Percentiles rank a stretch among this genome's conserved stretches.
These are phyloP conservation scores for Phytophthora agathidicida DNA, from an alignment of 352 stramenopile species.

Conservation along the genomic window DNA sequence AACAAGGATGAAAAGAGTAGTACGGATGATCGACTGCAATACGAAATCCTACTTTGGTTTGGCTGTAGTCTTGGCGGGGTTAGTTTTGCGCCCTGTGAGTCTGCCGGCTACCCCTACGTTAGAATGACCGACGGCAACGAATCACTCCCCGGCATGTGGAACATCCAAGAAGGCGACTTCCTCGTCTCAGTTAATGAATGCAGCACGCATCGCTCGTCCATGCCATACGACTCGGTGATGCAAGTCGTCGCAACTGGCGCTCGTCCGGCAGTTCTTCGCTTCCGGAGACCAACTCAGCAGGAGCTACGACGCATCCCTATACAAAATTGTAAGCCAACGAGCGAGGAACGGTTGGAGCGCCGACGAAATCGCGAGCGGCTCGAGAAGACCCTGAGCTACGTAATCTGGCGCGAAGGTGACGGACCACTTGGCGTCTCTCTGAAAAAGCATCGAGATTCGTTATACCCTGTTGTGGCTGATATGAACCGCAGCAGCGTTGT, in stretches of 20 bases:
- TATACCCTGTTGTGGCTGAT: constrained; percentile 54
- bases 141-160: constrained; percentile 67
- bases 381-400: constrained; percentile 58
- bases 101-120: constrained; percentile 50
- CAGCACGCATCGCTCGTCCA: constrained; percentile 37
- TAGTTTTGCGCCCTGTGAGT: constrained; percentile 40
- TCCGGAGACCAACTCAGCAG: constrained; percentile 39
- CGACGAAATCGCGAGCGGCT: constrained; percentile 49
- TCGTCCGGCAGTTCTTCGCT: constrained; percentile 58
- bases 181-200: constrained; percentile 55
- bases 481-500: constrained; percentile 47
- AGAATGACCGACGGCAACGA: constrained; percentile 51
- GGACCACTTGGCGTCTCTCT: constrained; percentile 52
- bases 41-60: constrained; percentile 63
- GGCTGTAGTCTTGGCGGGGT: constrained; percentile 46
- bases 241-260: constrained; percentile 53
- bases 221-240: constrained; percentile 46
- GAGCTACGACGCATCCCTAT: constrained; percentile 38
- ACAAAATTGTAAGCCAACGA: constrained; percentile 27
- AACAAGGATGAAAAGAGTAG: not conserved
- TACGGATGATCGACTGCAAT: constrained; percentile 24
- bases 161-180: constrained; percentile 56
- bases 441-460: constrained; percentile 40
- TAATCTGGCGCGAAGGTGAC: constrained; percentile 66
- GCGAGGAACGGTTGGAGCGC: constrained; percentile 14